A percentile compares a stretch with the other conserved stretches of the same genome.
phyloP scores from a whole-genome alignment of 2,329 filamentous ascomycete species.

The Alternaria burnsii region DNA sequence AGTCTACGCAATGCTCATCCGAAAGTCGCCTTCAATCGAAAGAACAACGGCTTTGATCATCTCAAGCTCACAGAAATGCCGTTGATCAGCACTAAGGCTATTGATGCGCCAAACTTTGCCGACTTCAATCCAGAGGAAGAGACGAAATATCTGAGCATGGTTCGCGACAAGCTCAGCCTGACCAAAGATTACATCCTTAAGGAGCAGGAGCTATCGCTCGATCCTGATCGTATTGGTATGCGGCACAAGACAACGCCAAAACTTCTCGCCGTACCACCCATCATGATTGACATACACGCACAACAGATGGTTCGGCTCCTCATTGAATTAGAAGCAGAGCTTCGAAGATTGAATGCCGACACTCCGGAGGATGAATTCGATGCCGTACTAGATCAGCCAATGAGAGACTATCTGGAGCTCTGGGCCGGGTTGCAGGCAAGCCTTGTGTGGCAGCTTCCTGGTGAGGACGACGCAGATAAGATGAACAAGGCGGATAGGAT shows the following conservation, averaged over 20 bases:
- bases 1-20: slow-evolving; percentile 1
- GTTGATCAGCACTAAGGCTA: not conserved
- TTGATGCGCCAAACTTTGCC: not conserved
- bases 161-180: not conserved
- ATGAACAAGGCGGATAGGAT: not conserved
- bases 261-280: not conserved
- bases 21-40: slow-evolving; percentile 1
- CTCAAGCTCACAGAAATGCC: not conserved
- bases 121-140: not conserved
- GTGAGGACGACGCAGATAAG: not conserved
- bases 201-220: not conserved
- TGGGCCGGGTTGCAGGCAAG: not conserved
- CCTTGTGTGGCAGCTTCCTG: slow-evolving; percentile 1
- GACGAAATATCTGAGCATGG: not conserved
- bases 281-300: not conserved
- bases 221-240: not conserved
- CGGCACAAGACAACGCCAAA: not conserved
- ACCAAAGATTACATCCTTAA: slow-evolving; percentile 1
- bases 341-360: not conserved
- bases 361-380: not conserved
- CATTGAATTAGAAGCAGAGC: not conserved
- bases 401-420: slow-evolving; percentile 2
- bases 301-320: not conserved
- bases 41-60: slow-evolving; percentile 5
- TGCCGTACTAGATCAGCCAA: not conserved